Base-by-base conservation (phyloP, 768 basidiomycete species). In the Leucogyrophana mollusca region DNA sequence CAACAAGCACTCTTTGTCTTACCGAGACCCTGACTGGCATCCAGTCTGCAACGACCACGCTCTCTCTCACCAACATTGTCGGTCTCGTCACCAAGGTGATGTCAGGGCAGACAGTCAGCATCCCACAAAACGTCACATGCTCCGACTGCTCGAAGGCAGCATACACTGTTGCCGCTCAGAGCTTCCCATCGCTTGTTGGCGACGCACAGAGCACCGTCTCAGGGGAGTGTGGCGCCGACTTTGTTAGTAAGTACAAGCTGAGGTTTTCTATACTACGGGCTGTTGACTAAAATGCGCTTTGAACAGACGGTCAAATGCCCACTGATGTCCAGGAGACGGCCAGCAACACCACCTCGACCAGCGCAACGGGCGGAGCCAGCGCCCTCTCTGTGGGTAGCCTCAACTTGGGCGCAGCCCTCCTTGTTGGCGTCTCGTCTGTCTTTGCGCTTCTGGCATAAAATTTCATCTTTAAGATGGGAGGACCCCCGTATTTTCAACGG, bases 21-120 rank as follows among this genome's bases (percentile, higher is more conserved):
- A 79, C 80, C 0, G 72, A 89, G 54, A 66, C 72, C 7, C 71
- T 90, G 9, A 76, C 67, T 18, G 72, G 71, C 53, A 52, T 85
- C 14, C 74, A 90, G 60, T 54, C 56, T 4, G 23, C 47, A n/a
- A 60, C 56, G 3, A 50, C 47, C 23, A 58, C 54, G 4, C 45
- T 60, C 18, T 54, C 64, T 3, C 3, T 60, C 23, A 43, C 8
- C 41, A 61, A 58, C 33, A 46, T 64, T 4, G 3, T 50, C 25
- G 14, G 17, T 9, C 27, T 66, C 23, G 10, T 54, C 27, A 32
- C 53, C 4, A 36, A 52, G 25, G 11, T 18, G 8, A 0, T 35
- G 4, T 38, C 51, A 13, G 61, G 57, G 33, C 8, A 39, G n/a
- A 32, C 18, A 2, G 4, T 53, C 20, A 20, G 16, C 17, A 37